phyloP scores from a whole-genome alignment of 768 basidiomycete genomes.

The Tremella mesenterica region DNA sequence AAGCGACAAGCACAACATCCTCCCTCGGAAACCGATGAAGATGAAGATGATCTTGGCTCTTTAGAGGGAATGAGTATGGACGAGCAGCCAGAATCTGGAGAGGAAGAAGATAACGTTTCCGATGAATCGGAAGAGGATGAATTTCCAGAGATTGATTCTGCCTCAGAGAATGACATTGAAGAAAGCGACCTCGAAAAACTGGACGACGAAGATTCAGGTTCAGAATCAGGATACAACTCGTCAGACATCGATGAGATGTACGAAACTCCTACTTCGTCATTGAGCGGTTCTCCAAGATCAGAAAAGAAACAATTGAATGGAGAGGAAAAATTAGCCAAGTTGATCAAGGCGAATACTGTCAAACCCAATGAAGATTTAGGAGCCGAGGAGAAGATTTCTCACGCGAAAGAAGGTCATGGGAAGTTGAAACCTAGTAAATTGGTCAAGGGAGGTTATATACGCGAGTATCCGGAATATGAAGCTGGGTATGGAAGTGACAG shows the following conservation, averaged over 20 bases:
- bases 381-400: slow-evolving; percentile 31
- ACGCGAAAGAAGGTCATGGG: slow-evolving; percentile 39
- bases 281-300: slow-evolving; percentile 16
- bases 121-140: slow-evolving; percentile 27
- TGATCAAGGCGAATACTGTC: slow-evolving; percentile 38
- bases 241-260: slow-evolving; percentile 45
- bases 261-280: slow-evolving; percentile 17
- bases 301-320: slow-evolving; percentile 19
- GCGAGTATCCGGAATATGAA: slow-evolving; percentile 45
- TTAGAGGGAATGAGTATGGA: background rate
- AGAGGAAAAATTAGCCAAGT: slow-evolving; percentile 31
- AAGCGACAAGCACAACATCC: slow-evolving; percentile 11
- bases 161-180: slow-evolving; percentile 22
- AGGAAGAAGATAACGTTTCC: slow-evolving; percentile 6
- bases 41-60: slow-evolving; percentile 19
- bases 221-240: slow-evolving; percentile 45
- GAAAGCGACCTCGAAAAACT: slow-evolving; percentile 13
- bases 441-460: slow-evolving; percentile 38
- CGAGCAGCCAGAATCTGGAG: slow-evolving; percentile 15
- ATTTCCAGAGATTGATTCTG: slow-evolving; percentile 36
- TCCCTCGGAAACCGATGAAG: slow-evolving; percentile 8
- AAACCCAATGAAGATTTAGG: slow-evolving; percentile 43
- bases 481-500: slow-evolving; percentile 47
- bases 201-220: slow-evolving; percentile 38
- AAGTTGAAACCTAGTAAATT: slow-evolving; percentile 32